Evolutionary conservation across 2,329 filamentous ascomycete species (phyloP), one percentile per base, ranked within the genome.

Genomic region (Aschersonia sp.): DNA sequence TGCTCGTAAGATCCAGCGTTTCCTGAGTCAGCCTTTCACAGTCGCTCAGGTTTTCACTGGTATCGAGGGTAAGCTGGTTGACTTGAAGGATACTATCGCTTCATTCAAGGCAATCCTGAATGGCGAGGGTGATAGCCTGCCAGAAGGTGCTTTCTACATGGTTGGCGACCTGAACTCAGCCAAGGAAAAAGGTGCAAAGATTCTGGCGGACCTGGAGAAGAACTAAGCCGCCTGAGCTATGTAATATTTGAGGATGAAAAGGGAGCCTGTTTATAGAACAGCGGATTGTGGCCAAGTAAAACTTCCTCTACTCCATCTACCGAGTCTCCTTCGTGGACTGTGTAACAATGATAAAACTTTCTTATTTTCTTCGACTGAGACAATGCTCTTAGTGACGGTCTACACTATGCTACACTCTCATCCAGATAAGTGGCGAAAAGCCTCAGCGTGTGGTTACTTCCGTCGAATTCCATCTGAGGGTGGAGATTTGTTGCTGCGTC

Each of bases 1-100:
- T 83, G 92, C 92, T 72, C 90, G 92, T 79, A 97, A 97, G 82
- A 84, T 98, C 69, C 92, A 98, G 81, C 86, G 89, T 84, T 98
- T 98, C 88, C 79, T 98, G 79, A 87, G 81, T 72, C 92, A 98
- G 80, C 92, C 92, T 67, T 98, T 98, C 82, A 92, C 92, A 61
- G 92, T 83, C 54, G 79, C 75, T 58, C 74, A 81, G 65, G 79
- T 89, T 63, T 89, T 89, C 81, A 89, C 84, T 71, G 78, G 78
- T 73, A 95, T 95, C 68, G 86, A 95, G 83, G 92, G 92, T 72
- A 80, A 81, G 72, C 85, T 98, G 59, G 92, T 98, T 63, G 88
- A 95, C 72, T 78, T 98, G 59, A 97, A 98, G 87, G 88, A 95
- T 71, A 98, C 92, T 68, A 95, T 98, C 66, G 68, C 75, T 65